These are phyloP conservation scores for Corniculantispora saksenae DNA, from an alignment of 2,329 filamentous ascomycete genomes.

Conservation along the genomic window DNA sequence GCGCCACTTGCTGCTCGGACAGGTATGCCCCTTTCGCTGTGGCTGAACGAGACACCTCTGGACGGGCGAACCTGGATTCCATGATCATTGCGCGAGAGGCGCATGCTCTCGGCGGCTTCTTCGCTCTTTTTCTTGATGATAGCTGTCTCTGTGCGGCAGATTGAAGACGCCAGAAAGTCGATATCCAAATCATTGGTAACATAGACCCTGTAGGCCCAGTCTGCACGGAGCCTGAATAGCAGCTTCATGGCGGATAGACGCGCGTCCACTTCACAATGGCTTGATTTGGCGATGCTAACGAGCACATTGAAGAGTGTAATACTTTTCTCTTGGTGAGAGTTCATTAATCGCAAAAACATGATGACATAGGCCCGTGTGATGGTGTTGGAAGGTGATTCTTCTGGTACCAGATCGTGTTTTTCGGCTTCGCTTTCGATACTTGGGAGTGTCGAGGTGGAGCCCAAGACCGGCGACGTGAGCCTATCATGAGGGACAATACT, in stretches of 20 bases:
- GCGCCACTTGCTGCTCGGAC: slow-evolving; percentile 45
- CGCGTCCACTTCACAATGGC: slow-evolving; percentile 64
- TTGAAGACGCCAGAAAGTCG: slow-evolving; percentile 68
- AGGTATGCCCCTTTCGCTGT: slow-evolving; percentile 46
- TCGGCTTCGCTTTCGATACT: slow-evolving; percentile 26
- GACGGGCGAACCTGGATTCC: slow-evolving; percentile 40
- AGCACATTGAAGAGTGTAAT: slow-evolving; percentile 63
- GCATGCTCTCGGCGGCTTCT: slow-evolving; percentile 48
- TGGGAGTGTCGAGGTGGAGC: slow-evolving; percentile 29
- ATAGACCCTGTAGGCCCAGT: slow-evolving; percentile 76
- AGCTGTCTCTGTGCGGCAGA: slow-evolving; percentile 65
- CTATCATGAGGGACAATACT: slow-evolving; percentile 52
- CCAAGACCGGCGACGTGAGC: slow-evolving; percentile 43
- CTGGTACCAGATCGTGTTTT: slow-evolving; percentile 23
- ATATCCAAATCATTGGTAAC: slow-evolving; percentile 71
- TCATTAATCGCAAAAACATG: slow-evolving; percentile 75
- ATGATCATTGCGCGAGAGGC: slow-evolving; percentile 48
- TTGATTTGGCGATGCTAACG: slow-evolving; percentile 62
- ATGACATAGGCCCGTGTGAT: slow-evolving; percentile 70
- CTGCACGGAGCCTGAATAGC: slow-evolving; percentile 79
- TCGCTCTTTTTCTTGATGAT: slow-evolving; percentile 52
- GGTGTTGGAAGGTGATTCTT: slow-evolving; percentile 65
- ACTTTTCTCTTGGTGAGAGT: slow-evolving; percentile 65
- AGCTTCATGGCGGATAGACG: slow-evolving; percentile 75
- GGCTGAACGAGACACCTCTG: slow-evolving; percentile 55